These are phyloP conservation scores for Posidonia oceanica DNA, from an alignment of 116 monocot species.

Conservation along the genomic window DNA sequence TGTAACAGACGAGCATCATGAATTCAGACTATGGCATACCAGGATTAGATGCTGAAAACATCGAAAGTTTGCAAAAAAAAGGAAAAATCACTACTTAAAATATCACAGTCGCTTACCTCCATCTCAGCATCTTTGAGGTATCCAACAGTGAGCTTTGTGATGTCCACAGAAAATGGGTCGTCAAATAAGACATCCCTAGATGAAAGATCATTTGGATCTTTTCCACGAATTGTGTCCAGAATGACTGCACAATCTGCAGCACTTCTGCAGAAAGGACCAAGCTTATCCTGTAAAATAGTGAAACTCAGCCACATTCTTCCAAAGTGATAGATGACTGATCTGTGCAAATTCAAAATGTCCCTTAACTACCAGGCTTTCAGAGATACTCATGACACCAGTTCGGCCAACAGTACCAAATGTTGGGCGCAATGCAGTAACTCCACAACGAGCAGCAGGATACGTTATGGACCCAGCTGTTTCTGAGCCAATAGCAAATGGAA, in stretches of 20 bases:
- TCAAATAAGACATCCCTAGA: slow-evolving; percentile 47
- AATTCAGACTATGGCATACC: neutral
- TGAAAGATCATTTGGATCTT: slow-evolving; percentile 76
- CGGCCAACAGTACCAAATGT: slow-evolving; percentile 94
- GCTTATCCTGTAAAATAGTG: slow-evolving; percentile 66
- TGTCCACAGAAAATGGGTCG: slow-evolving; percentile 84
- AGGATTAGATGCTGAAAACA: neutral
- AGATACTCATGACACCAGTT: slow-evolving; percentile 87
- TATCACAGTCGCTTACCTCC: slow-evolving; percentile 31
- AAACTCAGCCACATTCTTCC: neutral
- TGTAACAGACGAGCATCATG: too few relatives aligned
- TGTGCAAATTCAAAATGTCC: neutral
- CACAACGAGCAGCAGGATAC: slow-evolving; percentile 88
- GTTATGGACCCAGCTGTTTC: slow-evolving; percentile 90
- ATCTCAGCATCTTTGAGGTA: slow-evolving; percentile 84
- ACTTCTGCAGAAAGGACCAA: slow-evolving; percentile 93
- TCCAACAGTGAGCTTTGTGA: slow-evolving; percentile 72
- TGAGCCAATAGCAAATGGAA: slow-evolving; percentile 95
- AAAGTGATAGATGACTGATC: neutral
- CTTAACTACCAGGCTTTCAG: slow-evolving; percentile 75
- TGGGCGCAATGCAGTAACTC: slow-evolving; percentile 74
- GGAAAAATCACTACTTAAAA: neutral
- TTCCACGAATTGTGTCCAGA: slow-evolving; percentile 67
- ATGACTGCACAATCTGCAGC: slow-evolving; percentile 71
- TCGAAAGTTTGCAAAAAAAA: neutral